Percentiles rank a stretch among this genome's conserved stretches.
phyloP scores from a whole-genome alignment of 306 rosid species.

The Ceratonia siliqua region DNA sequence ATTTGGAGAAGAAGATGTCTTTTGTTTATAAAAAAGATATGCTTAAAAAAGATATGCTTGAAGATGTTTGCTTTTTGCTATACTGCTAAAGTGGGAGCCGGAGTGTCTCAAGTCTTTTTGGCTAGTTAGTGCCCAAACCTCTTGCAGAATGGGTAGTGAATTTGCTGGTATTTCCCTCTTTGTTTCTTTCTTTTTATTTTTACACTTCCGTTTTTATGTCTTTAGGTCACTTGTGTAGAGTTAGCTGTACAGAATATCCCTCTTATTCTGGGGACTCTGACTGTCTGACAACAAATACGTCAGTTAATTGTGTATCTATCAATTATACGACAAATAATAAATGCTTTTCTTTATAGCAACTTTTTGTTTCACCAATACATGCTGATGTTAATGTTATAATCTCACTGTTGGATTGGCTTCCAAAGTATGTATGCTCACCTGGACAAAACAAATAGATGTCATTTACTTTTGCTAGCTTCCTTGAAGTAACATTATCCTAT shows the following conservation, averaged over 20 bases:
- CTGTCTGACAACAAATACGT: conserved; percentile 47
- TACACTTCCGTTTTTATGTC: conserved; percentile 37
- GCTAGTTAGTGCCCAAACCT: conserved; percentile 4
- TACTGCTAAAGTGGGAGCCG: conserved; percentile 32
- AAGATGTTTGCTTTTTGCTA: conserved; percentile 30
- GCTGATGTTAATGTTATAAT: too few relatives aligned
- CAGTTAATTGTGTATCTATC: conserved; percentile 48
- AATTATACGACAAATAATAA: conserved; percentile 34
- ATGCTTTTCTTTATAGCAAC: conserved; percentile 28
- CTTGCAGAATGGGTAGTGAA: conserved; percentile 34
- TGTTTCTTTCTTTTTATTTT: conserved; percentile 1
- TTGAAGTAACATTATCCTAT: neutral
- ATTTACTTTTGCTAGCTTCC: conserved; percentile 16
- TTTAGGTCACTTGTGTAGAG: conserved; percentile 39
- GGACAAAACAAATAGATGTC: neutral
- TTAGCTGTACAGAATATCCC: conserved; percentile 53
- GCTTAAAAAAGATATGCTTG: conserved; percentile 11
- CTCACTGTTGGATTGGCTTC: too few relatives aligned
- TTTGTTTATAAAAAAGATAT: too few relatives aligned
- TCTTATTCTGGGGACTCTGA: conserved; percentile 28
- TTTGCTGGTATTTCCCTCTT: conserved; percentile 38
- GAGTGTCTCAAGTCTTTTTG: conserved; percentile 13
- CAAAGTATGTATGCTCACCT: neutral
- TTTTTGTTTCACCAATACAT: neutral
- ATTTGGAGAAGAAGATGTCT: neutral